phyloP scores from a whole-genome alignment of 345 rosid species.

The Acer negundo region DNA sequence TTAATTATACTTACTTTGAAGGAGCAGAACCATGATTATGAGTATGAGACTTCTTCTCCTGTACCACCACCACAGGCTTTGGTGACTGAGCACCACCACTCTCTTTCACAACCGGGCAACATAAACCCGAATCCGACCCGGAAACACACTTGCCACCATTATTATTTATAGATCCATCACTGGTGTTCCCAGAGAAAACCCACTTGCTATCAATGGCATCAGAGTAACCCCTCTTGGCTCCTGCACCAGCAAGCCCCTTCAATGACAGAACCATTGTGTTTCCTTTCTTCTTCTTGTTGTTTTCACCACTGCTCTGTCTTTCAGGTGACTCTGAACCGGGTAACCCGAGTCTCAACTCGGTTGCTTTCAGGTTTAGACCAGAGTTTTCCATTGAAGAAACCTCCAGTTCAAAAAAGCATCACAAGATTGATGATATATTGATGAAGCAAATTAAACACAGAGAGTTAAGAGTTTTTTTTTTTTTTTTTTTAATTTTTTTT shows the following conservation, averaged over 20 bases:
- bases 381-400: slow-evolving; percentile 48
- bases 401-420: slow-evolving; percentile 21
- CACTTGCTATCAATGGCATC: slow-evolving; percentile 57
- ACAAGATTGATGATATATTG: background rate
- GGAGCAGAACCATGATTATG: slow-evolving; percentile 48
- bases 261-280: slow-evolving; percentile 28
- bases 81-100: slow-evolving; percentile 29
- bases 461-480: background rate
- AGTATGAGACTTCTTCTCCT: slow-evolving; percentile 49
- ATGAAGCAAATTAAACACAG: slow-evolving; percentile 9
- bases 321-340: slow-evolving; percentile 74
- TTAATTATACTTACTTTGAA: slow-evolving; percentile 31
- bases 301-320: slow-evolving; percentile 37
- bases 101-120: slow-evolving; percentile 37
- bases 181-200: slow-evolving; percentile 41
- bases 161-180: slow-evolving; percentile 24
- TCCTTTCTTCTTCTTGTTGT: background rate
- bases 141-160: slow-evolving; percentile 21
- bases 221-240: slow-evolving; percentile 62
- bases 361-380: slow-evolving; percentile 57
- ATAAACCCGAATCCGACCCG: slow-evolving; percentile 26
- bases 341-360: slow-evolving; percentile 80
- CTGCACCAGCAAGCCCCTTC: slow-evolving; percentile 43
- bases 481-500: too few relatives aligned
- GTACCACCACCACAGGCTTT: slow-evolving; percentile 34